These are phyloP conservation scores for Clavulina sp. DNA, from an alignment of 768 basidiomycete genomes.

Conservation along the genomic window DNA sequence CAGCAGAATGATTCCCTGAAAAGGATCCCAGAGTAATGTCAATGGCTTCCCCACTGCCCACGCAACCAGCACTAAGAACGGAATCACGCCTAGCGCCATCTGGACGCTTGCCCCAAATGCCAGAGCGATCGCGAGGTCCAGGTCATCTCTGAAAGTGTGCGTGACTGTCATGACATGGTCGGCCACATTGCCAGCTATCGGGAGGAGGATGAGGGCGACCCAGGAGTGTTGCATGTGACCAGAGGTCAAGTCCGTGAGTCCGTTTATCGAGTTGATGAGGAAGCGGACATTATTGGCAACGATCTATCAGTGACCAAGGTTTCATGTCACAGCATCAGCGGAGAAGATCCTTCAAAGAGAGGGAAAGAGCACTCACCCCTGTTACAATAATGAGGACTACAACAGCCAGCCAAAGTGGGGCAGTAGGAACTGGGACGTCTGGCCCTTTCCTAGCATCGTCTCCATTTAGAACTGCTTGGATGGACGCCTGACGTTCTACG, in stretches of 20 bases:
- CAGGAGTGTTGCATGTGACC: conserved; percentile 58
- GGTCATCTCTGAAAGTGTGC: conserved; percentile 47
- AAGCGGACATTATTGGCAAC: conserved; percentile 44
- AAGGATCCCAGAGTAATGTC: conserved; percentile 74
- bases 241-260: conserved; percentile 32
- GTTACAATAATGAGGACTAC: conserved; percentile 41
- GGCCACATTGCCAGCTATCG: conserved; percentile 82
- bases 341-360: background rate
- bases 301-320: conserved; percentile 19
- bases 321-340: background rate
- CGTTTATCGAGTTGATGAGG: conserved; percentile 69
- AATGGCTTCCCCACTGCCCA: conserved; percentile 73
- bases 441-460: too few relatives aligned
- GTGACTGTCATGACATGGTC: conserved; percentile 85
- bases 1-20: conserved; percentile 48
- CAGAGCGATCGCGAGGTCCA: conserved; percentile 73
- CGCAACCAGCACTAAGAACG: conserved; percentile 61
- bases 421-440: too few relatives aligned
- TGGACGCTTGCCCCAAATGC: conserved; percentile 44
- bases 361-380: conserved; percentile 28
- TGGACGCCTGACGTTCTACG: too few relatives aligned
- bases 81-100: conserved; percentile 68
- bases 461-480: too few relatives aligned
- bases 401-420: conserved; percentile 34
- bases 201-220: conserved; percentile 77